Conservation (phyloP, 2,329 filamentous ascomycete species). For the Alternaria brassicae region DNA sequence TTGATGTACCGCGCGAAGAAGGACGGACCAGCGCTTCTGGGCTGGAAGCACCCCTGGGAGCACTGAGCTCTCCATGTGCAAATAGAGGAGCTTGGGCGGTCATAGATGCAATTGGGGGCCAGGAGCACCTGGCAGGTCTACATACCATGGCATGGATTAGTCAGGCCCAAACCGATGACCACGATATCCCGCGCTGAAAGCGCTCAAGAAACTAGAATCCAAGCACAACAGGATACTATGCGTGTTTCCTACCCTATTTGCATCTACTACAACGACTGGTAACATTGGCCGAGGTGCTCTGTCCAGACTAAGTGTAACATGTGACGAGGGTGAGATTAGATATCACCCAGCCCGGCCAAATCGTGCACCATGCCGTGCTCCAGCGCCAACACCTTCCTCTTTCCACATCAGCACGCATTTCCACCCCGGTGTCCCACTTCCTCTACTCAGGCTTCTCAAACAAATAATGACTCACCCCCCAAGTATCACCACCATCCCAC, state of each 20-base stretch:
- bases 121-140: background rate
- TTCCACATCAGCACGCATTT: background rate
- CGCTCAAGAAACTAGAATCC: background rate
- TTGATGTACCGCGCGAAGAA: conserved; percentile 96
- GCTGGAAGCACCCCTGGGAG: conserved; percentile 80
- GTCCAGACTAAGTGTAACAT: background rate
- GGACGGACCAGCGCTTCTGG: conserved; percentile 88
- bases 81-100: background rate
- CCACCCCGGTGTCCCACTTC: too few species aligned
- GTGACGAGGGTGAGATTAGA: background rate
- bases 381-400: background rate
- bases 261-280: background rate
- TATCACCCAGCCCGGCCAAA: background rate
- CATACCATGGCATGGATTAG: background rate
- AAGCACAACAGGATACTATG: background rate
- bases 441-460: conserved; percentile 65
- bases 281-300: too few species aligned
- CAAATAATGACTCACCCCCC: conserved; percentile 72
- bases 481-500: conserved; percentile 69
- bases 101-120: background rate
- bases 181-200: background rate
- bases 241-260: too few species aligned
- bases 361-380: background rate
- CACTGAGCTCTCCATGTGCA: conserved; percentile 33
- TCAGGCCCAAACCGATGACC: background rate